Evolutionary conservation across 495 filamentous ascomycete species (phyloP), one percentile per base, ranked within the genome.

Genomic region (Penicillium simplicissimum): DNA sequence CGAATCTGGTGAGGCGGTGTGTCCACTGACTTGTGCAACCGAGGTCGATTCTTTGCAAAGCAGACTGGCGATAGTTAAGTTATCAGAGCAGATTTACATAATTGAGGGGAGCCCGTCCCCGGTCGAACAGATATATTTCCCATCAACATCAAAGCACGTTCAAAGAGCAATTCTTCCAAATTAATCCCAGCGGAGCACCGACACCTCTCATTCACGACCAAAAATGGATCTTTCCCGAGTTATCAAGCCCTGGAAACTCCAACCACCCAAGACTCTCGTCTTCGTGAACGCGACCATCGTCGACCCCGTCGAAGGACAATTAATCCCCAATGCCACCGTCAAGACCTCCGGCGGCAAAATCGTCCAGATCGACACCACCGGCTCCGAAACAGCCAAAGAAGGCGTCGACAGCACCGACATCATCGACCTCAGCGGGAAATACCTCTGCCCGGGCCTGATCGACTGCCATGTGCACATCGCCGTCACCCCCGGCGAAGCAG

Each of bases 401-500:
- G 51, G 54, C 1, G 25, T 57, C 33, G 5, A 55, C 0, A 54
- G 56, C 19, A 60, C 59, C 1, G 23, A 45, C 8, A 49, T 67
- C 13, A 63, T 85, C 19, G 76, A 85, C 55, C 61, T 79, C 5
- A 66, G 66, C 0, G 79, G 77, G 15, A 77, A 76, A 42, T 86
- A 79, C 56, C 49, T 86, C 0, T 79, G 79, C 23, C 84, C 84
- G 0, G 84, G 84, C 5, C 69, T 87, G 3, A 84, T 86, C n/a
- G 85, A 87, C 67, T 78, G 75, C 63, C 85, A 87, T 60, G 83
- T 86, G 8, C 85, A 87, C 52, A 70, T 87, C 43, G 67, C 71
- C 10, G 73, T 82, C 0, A 74, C 73, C 0, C 79, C 81, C 0
- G 79, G 81, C n/a, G 69, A 74, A 31, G 57, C 62, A 38, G 60